Evolutionary conservation across 2,329 filamentous ascomycete genomes (phyloP).

Genomic region (Cryphonectria nitschkei): DNA sequence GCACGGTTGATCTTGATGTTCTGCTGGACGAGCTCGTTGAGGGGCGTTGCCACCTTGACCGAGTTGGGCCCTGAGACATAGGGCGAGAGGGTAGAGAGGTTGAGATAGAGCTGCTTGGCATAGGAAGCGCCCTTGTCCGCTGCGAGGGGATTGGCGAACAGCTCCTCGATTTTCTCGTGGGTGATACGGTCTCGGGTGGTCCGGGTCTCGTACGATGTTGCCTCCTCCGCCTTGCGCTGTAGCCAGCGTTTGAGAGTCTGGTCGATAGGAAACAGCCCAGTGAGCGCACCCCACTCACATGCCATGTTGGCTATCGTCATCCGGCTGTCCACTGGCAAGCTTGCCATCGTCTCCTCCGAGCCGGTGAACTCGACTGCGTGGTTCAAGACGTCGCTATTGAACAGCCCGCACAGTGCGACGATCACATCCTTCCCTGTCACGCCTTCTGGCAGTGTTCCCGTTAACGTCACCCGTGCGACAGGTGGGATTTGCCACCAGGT

Average conservation of each 20-base stretch:
- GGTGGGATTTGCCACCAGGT: conserved; percentile 93
- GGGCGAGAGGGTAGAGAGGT: conserved; percentile 82
- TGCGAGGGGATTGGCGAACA: conserved; percentile 66
- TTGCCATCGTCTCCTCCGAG: conserved; percentile 74
- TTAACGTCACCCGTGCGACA: conserved; percentile 78
- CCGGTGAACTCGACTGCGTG: conserved; percentile 89
- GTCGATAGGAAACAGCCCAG: conserved; percentile 22
- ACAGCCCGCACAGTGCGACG: conserved; percentile 81
- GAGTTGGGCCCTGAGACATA: conserved; percentile 89
- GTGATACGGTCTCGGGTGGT: conserved; percentile 64
- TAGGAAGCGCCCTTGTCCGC: conserved; percentile 81
- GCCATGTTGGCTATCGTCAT: conserved; percentile 81
- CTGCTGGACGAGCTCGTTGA: conserved; percentile 72
- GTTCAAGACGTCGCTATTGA: conserved; percentile 89
- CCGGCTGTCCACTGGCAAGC: conserved; percentile 72
- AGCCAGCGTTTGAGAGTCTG: conserved; percentile 48
- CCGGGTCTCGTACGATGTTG: conserved; percentile 34
- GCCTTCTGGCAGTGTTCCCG: conserved; percentile 73
- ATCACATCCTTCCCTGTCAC: conserved; percentile 96
- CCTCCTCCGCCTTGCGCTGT: conserved; percentile 74
- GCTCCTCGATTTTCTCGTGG: conserved; percentile 72
- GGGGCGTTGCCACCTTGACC: conserved; percentile 82
- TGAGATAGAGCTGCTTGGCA: conserved; percentile 79
- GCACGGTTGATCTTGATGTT: conserved; percentile 85
- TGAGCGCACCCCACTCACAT: conserved; percentile 68